Percentiles rank a stretch among this genome's conserved stretches.
phyloP scores from a whole-genome alignment of 2,329 filamentous ascomycete species.

The Stagonosporopsis tanaceti region DNA sequence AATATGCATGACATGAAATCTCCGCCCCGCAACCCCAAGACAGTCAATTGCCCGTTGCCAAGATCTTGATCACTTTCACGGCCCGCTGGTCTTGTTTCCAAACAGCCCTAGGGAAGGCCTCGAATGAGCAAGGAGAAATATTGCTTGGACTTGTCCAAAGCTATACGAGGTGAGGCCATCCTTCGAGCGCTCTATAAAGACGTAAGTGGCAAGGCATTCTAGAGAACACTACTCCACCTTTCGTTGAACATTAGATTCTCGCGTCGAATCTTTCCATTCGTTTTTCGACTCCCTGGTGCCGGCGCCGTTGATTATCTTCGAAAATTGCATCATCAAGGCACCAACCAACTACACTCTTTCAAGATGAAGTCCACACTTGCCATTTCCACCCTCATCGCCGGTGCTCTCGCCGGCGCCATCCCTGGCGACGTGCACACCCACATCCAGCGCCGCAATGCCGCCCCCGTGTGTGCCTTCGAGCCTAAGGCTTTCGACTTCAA shows the following conservation, averaged over 20 bases:
- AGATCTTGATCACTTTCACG: slow-evolving; percentile 5
- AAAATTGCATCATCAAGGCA: background rate
- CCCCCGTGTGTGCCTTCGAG: slow-evolving; percentile 30
- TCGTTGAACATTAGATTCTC: slow-evolving; percentile 4
- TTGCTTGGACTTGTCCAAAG: background rate
- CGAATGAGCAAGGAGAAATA: slow-evolving; percentile 10
- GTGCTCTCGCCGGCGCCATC: slow-evolving; percentile 23
- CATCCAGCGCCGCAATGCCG: slow-evolving; percentile 22
- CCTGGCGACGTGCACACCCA: slow-evolving; percentile 20
- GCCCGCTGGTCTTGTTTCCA: slow-evolving; percentile 12
- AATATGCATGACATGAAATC: slow-evolving; percentile 1
- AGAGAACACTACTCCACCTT: background rate
- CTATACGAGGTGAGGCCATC: background rate
- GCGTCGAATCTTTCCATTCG: slow-evolving; percentile 1
- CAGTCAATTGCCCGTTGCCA: slow-evolving; percentile 5
- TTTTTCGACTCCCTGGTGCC: slow-evolving; percentile 13
- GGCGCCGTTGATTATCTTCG: slow-evolving; percentile 8
- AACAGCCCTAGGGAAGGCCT: slow-evolving; percentile 9
- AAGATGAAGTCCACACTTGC: slow-evolving; percentile 31
- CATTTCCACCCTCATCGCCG: slow-evolving; percentile 27
- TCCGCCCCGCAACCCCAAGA: slow-evolving; percentile 1
- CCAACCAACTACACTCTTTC: background rate
- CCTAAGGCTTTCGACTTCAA: slow-evolving; percentile 19
- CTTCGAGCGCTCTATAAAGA: slow-evolving; percentile 1
- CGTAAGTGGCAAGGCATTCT: background rate